Evolutionary conservation across 139 green algal genomes (phyloP), one percentile per base, ranked within the genome.

Genomic region (Closterium sp.): DNA sequence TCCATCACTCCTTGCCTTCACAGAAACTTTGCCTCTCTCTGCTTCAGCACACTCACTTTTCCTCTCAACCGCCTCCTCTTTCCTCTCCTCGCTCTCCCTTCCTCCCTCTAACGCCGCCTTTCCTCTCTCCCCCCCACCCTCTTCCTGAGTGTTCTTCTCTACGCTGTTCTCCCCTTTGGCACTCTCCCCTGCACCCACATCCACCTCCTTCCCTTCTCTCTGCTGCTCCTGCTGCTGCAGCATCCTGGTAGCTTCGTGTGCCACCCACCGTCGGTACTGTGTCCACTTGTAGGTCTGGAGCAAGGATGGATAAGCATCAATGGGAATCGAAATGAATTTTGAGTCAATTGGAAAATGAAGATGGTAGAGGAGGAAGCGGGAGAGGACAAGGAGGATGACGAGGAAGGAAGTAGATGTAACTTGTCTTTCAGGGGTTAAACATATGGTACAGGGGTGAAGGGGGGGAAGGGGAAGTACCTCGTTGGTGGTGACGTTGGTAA

Each of bases 351-450:
- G n/a, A n/a, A 93, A 31, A 9, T 31, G n/a, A 25, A 91, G 64
- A 23, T 93, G 90, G 36, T 93, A 93, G n/a, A 30, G 25, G 23
- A 93, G 35, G 90, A 93, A 92, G 85, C 85, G 21, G 25, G 25
- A 34, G 33, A 93, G 81, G 31, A 94, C 30, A 9, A n/a, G 19
- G 34, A 94, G 25, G n/a, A 94, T 23, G 36, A 92, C 31, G 9
- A 89, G 86, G 30, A 84, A 85, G 10, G 36, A 38, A 38, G 84
- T 28, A 38, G 36, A 38, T 16, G 84, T 33, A 88, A 88, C 12
- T 36, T 33, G 84, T 16, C 9, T 64, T 16, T 33, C 33, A 88
- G 84, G 36, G 36, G 16, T 33, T 33, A 86, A 43, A n/a, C 23
- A 8, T 30, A 32, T 85, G 31, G 31, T n/a, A 43, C 9, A 9